A percentile compares a stretch with the other conserved stretches of the same genome.
Evolutionary conservation across 2,329 filamentous ascomycete species (phyloP).

Genomic region (Teratosphaeria pseudoeucalypti): DNA sequence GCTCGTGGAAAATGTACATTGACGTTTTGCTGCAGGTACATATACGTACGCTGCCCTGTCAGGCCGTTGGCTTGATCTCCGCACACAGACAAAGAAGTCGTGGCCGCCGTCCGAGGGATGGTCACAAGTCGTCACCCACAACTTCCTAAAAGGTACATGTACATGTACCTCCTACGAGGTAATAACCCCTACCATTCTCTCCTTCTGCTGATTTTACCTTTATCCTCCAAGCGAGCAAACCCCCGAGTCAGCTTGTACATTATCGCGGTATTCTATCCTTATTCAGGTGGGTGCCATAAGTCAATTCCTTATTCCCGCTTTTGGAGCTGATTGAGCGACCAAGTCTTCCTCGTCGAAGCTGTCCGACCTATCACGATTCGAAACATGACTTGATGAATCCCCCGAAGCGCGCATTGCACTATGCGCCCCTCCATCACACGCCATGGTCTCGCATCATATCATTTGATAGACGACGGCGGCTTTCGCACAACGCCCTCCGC

Average conservation of each 20-base stretch:
- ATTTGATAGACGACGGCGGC: constrained; percentile 12
- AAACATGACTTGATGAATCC: constrained; percentile 21
- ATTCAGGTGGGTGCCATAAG: too few relatives aligned
- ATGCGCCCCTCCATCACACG: constrained; percentile 6
- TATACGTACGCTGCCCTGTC: neutral
- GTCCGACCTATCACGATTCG: constrained; percentile 3
- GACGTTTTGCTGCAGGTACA: neutral
- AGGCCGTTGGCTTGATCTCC: neutral
- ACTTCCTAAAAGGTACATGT: too few relatives aligned
- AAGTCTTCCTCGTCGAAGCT: neutral
- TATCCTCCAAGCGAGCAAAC: neutral
- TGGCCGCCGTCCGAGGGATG: neutral
- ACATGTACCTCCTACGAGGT: too few relatives aligned
- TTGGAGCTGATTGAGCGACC: neutral
- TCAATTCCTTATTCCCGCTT: neutral
- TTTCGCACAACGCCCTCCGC: constrained; percentile 13
- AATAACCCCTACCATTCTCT: neutral
- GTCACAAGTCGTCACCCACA: neutral
- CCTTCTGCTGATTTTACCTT: neutral
- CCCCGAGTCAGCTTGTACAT: neutral
- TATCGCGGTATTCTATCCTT: neutral
- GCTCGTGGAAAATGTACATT: neutral
- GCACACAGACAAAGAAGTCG: neutral
- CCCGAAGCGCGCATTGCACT: constrained; percentile 13
- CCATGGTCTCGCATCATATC: constrained; percentile 1